These are phyloP conservation scores for Blumeria hordei DNA, from an alignment of 2,329 filamentous ascomycete species.

Conservation along the genomic window DNA sequence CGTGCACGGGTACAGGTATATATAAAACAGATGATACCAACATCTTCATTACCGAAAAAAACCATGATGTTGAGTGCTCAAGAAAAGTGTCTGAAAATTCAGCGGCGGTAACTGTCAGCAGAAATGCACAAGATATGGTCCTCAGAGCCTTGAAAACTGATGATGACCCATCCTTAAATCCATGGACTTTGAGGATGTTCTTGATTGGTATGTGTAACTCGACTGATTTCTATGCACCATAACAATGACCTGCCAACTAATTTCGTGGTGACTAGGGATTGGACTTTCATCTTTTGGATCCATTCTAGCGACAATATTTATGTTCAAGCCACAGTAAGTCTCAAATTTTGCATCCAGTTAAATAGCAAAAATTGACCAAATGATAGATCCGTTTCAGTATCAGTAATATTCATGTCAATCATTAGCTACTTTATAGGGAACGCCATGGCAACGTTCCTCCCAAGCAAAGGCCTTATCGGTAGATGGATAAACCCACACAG, in stretches of 20 bases:
- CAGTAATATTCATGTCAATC: constrained; percentile 21
- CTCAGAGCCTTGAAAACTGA: constrained; percentile 1
- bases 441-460: constrained; percentile 16
- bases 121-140: no score
- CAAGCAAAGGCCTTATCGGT: constrained; percentile 15
- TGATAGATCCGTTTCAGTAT: constrained; percentile 17
- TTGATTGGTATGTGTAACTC: constrained; percentile 14
- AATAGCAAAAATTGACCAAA: not conserved
- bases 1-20: no score
- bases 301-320: constrained; percentile 21
- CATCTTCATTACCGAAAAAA: no score
- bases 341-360: not conserved
- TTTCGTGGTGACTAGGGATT: constrained; percentile 8
- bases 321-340: constrained; percentile 21
- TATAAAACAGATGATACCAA: no score
- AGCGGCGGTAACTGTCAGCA: no score
- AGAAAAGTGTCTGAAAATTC: no score
- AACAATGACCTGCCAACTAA: not conserved
- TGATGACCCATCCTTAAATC: constrained; percentile 8
- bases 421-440: constrained; percentile 21
- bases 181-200: constrained; percentile 18
- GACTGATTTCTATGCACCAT: not conserved
- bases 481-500: constrained; percentile 18
- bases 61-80: no score
- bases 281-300: constrained; percentile 17